Evolutionary conservation across 768 basidiomycete genomes (phyloP).

Genomic region (Strobilomyces dryophilus): DNA sequence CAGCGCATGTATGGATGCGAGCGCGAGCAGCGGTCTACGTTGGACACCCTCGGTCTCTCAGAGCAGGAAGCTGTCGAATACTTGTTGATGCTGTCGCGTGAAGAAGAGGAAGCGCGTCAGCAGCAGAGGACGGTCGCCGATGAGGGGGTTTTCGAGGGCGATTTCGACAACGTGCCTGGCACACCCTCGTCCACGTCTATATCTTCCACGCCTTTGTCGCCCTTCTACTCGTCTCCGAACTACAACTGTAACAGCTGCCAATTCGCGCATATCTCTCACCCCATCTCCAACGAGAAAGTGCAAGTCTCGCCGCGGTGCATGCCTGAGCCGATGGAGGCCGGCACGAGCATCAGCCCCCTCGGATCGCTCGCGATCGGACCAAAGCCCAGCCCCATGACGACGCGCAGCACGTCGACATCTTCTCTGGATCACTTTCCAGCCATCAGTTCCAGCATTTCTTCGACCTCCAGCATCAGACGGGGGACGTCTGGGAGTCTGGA

Average conservation of each 20-base stretch:
- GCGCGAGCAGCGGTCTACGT: conserved; percentile 51
- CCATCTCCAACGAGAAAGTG: conserved; percentile 46
- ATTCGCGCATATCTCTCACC: conserved; percentile 25
- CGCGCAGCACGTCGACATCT: conserved; percentile 14
- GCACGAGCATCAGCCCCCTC: conserved; percentile 31
- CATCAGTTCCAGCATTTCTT: conserved; percentile 30
- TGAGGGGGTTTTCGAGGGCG: conserved; percentile 55
- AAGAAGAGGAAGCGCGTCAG: conserved; percentile 46
- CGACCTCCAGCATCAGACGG: conserved; percentile 19
- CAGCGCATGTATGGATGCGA: conserved; percentile 44
- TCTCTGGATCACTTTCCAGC: conserved; percentile 32
- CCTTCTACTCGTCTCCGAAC: conserved; percentile 16
- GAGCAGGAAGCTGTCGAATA: conserved; percentile 79
- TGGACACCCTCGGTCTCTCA: conserved; percentile 64
- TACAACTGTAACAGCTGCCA: conserved; percentile 22
- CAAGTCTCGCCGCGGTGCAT: conserved; percentile 49
- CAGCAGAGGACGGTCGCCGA: conserved; percentile 27
- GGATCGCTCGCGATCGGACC: conserved; percentile 7
- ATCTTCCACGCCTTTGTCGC: conserved; percentile 4
- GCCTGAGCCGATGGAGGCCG: conserved; percentile 56
- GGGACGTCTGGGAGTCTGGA: conserved; percentile 14
- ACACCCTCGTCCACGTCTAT: conserved; percentile 8
- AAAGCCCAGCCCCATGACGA: conserved; percentile 7
- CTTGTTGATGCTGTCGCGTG: conserved; percentile 78
- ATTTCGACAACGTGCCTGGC: conserved; percentile 29